phyloP scores from a whole-genome alignment of 768 basidiomycete genomes.

The Rhodotorula graminis region DNA sequence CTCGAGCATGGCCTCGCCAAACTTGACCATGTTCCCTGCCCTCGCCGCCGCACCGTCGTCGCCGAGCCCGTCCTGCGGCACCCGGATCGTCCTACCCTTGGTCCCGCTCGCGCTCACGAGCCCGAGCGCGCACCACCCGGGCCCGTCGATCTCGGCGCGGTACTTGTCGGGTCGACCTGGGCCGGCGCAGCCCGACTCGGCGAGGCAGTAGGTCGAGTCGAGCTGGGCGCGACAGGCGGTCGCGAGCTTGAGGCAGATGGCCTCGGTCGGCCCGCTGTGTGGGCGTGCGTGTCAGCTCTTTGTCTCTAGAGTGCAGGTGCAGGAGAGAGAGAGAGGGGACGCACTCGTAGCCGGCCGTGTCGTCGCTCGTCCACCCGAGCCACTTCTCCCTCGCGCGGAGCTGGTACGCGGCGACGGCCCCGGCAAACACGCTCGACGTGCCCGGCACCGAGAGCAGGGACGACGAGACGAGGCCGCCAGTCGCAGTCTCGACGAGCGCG shows the following conservation, averaged over 20 bases:
- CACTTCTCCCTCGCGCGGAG: neutral
- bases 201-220: neutral
- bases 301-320: neutral
- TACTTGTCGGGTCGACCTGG: neutral
- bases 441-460: slow-evolving; percentile 9
- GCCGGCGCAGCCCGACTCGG: slow-evolving; percentile 2
- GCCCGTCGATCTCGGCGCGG: slow-evolving; percentile 2
- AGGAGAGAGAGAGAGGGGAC: neutral
- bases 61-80: neutral
- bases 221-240: neutral
- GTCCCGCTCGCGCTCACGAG: neutral
- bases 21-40: neutral
- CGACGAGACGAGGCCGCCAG: neutral
- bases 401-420: slow-evolving; percentile 3
- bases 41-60: neutral
- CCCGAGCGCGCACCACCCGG: slow-evolving; percentile 3
- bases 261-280: neutral
- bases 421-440: neutral
- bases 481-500: slow-evolving; percentile 12
- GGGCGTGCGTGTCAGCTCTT: neutral
- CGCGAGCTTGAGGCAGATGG: neutral
- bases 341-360: neutral
- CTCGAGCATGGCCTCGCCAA: neutral
- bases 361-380: neutral
- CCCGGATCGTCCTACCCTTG: neutral